These are phyloP conservation scores for Microdochium nivale DNA, from an alignment of 2,329 filamentous ascomycete genomes.

Conservation along the genomic window DNA sequence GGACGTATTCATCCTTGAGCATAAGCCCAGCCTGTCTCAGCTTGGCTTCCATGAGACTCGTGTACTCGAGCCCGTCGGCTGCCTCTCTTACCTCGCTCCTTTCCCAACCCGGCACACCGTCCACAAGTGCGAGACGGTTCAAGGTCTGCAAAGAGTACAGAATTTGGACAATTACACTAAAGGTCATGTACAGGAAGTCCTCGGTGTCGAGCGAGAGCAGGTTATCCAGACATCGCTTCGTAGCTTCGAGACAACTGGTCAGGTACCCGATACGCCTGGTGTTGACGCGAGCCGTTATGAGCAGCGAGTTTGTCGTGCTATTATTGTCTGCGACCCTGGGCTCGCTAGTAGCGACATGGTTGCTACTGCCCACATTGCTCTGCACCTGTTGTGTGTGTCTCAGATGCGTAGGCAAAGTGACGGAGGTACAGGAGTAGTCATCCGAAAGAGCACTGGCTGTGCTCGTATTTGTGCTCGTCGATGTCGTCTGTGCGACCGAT, in stretches of 20 bases:
- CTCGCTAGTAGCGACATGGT: neutral
- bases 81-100: neutral
- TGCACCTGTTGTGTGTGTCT: neutral
- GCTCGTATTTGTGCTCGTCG: neutral
- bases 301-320: neutral
- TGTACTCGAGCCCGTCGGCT: neutral
- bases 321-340: neutral
- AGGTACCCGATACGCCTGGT: neutral
- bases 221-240: neutral
- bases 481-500: neutral
- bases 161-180: neutral
- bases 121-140: neutral
- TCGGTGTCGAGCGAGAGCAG: neutral
- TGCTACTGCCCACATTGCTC: neutral
- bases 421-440: neutral
- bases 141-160: neutral
- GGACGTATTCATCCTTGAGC: neutral
- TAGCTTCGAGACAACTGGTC: neutral
- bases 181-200: neutral
- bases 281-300: neutral
- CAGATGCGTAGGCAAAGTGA: neutral
- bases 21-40: neutral
- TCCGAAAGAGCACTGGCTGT: neutral
- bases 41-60: neutral
- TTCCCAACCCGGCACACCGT: neutral